Evolutionary conservation across 192 early-diverging fungal genomes (phyloP).

Genomic region (Backusella psychrophila): DNA sequence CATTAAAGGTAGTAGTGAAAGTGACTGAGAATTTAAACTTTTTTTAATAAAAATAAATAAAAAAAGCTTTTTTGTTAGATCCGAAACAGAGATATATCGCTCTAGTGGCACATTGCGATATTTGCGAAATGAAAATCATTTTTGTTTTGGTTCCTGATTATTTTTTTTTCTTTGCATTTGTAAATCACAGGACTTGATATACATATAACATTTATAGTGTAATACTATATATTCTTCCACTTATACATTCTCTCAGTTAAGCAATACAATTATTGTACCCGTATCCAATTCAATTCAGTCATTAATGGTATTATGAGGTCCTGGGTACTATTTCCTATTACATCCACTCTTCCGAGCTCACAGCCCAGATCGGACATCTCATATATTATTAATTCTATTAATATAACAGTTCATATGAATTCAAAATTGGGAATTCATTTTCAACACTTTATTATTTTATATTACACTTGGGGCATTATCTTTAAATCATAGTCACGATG

Average conservation of each 20-base stretch:
- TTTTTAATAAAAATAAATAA: neutral
- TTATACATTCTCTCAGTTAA: too few species aligned
- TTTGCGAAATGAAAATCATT: neutral
- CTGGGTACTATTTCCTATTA: neutral
- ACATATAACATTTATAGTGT: too few species aligned
- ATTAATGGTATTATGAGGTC: neutral
- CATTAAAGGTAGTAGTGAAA: neutral
- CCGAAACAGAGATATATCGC: neutral
- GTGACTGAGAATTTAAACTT: constrained; percentile 3
- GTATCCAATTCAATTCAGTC: neutral
- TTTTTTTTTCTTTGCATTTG: neutral
- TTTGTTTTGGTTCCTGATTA: neutral
- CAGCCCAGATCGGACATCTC: neutral
- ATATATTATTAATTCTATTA: neutral
- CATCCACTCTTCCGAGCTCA: neutral
- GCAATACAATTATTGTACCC: too few species aligned
- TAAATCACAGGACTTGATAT: neutral
- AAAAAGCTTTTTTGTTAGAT: neutral
- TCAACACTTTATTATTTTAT: neutral
- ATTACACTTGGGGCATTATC: neutral
- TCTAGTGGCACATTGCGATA: neutral
- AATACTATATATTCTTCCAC: too few species aligned
- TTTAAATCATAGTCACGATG: neutral
- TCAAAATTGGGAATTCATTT: neutral
- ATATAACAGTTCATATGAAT: neutral